Evolutionary conservation across 805 yeast genomes (phyloP), one percentile per base, ranked within the genome.

Genomic region (Candida loeiensis): DNA sequence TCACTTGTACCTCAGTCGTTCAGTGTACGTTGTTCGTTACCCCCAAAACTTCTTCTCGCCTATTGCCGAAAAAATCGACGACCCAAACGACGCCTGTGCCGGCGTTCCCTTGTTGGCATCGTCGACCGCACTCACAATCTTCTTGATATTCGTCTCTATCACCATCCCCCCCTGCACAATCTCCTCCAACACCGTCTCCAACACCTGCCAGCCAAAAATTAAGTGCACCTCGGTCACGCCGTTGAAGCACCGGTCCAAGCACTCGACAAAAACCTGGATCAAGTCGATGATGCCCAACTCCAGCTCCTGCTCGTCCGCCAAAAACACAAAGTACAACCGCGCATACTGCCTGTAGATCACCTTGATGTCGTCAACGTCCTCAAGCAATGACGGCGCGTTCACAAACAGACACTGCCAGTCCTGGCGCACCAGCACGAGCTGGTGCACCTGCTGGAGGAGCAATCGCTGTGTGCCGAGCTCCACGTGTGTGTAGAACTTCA

Each of bases 101-200:
- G 59, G 54, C 11, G 36, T 20, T 3, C 45, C 55, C 1, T 65
- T 59, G 31, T 46, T 53, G 21, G 85, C 83, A 34, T 77, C 84
- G 60, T 85, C 95, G 8, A 85, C 85, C 1, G 93, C 86, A 2
- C 78, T 79, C 4, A 93, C 96, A 25, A 93, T 89, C 44, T 83
- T 78, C 18, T 66, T 56, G 15, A 89, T 87, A 49, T 82, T 87
- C 2, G 98, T 90, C 58, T 93, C 99, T 26, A 93, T 85, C 6
- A 93, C 99, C 95, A 93, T 83, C 0, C 99, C 99, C 18, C 98
- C 99, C 58, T 93, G 98, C 1, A 93, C 82, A 24, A 93, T 84
- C 54, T 93, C 98, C 53, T 83, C 93, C 36, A 90, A 61, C 2
- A 91, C 96, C 2, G 95, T 83, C 58, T 91, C 95, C 22, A 91